Base-by-base conservation (phyloP, 1,139 yeast species). In the Zygoascus sp. region DNA sequence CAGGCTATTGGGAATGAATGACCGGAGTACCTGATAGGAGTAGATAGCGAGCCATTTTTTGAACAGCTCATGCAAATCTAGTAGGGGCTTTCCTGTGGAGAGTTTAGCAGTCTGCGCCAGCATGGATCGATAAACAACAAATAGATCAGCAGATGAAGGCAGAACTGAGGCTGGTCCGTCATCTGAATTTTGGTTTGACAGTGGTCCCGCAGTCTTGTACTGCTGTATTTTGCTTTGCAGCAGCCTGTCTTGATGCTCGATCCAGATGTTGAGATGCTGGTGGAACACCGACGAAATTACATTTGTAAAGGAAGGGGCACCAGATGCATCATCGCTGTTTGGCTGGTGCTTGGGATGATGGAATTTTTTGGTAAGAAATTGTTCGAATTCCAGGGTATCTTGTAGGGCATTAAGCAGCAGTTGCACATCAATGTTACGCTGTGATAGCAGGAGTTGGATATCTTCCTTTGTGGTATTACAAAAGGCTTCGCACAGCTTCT, bases 71-170 rank as follows among this genome's bases (percentile, higher is more conserved):
- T 90, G 74, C 40, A 92, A 68, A 41, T 78, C 82, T 32, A 81
- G 63, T 20, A 89, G 65, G 2, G 90, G 81, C 17, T 74, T 76
- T 0, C 92, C 90, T 17, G 76, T 78, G 0, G 92, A 80, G 20
- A 92, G 68, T 52, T 85, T 85, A 17, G 85, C 72, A n/a, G 87
- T 74, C 61, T 89, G 97, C 8, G 81, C 73, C 36, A 92, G 67
- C 9, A 85, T 69, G 46, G 81, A 81, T 48, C 95, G 77, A 62
- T 85, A 89, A 5, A 77, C 69, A 56, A 88, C 78, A 64, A 92
- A 90, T 39, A 92, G 66, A 54, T 92, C 97, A 1, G 95, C 88
- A 6, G 96, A 84, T 0, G 96, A 86, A 32, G 82, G 83, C 8
- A 88, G 73, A 13, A 88, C 86, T 1, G 84, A 81, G 9, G 70